These are phyloP conservation scores for Acanthamoeba rhysodes DNA, from an alignment of 208 protist species.

Conservation along the genomic window DNA sequence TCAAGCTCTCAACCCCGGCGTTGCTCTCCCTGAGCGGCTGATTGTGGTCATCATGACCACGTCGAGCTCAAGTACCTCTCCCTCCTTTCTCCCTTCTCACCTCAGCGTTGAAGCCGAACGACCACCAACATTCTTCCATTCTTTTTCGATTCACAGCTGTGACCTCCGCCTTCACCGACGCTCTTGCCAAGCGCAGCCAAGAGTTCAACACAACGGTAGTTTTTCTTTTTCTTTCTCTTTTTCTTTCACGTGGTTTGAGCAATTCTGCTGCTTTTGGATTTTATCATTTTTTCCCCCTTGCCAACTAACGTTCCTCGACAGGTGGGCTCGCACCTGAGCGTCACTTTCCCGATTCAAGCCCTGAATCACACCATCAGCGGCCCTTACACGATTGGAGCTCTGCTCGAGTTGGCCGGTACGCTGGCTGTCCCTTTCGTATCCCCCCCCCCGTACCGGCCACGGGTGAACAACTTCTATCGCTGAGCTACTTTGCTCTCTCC, in stretches of 20 bases:
- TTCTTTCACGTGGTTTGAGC: no score
- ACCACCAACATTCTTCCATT: not conserved
- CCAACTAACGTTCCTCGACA: no score
- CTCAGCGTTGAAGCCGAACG: not conserved
- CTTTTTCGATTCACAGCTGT: not conserved
- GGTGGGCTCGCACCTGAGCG: not conserved
- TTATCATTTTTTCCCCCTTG: no score
- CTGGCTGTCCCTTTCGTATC: not conserved
- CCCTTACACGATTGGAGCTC: not conserved
- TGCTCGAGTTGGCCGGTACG: not conserved
- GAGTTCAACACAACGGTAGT: constrained; percentile 37
- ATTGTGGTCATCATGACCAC: constrained; percentile 5
- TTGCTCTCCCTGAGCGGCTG: not conserved
- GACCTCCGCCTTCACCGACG: not conserved
- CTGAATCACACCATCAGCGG: not conserved
- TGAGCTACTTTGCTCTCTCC: not conserved
- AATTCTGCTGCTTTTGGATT: no score
- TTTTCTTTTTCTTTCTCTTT: not conserved
- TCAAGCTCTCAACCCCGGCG: not conserved
- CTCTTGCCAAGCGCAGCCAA: not conserved
- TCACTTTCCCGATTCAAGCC: not conserved
- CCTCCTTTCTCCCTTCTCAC: not conserved
- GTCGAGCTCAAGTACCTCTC: not conserved
- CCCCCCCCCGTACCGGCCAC: not conserved
- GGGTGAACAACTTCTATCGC: not conserved